Conservation (phyloP, 805 yeast genomes). For the Blastobotrys chiropterorum region DNA sequence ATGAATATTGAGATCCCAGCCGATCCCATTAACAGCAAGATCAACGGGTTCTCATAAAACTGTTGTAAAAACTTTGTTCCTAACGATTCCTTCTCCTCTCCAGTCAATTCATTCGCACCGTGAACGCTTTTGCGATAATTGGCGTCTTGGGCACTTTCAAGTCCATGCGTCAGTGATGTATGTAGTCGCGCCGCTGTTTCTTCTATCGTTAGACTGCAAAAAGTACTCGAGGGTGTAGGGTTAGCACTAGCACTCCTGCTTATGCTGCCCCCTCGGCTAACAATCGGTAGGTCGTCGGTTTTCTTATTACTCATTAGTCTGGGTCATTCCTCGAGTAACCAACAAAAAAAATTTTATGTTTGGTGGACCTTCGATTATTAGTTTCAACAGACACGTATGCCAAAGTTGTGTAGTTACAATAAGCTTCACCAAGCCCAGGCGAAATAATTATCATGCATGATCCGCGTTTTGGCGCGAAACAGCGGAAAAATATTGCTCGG, state of each 20-base stretch:
- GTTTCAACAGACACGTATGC: background rate
- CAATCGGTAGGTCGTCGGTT: background rate
- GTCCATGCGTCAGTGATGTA: constrained; percentile 57
- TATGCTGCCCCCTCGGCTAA: background rate
- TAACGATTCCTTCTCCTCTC: constrained; percentile 71
- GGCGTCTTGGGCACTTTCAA: constrained; percentile 64
- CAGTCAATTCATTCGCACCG: constrained; percentile 73
- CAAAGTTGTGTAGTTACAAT: background rate
- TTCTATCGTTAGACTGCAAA: constrained; percentile 54
- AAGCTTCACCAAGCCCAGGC: background rate
- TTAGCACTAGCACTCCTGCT: background rate
- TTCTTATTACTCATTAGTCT: background rate
- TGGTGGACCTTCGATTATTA: too few species aligned
- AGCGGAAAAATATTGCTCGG: background rate
- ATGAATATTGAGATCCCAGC: constrained; percentile 80
- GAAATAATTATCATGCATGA: background rate
- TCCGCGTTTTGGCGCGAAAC: background rate
- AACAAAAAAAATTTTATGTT: too few species aligned
- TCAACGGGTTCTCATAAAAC: constrained; percentile 87
- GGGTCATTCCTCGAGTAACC: background rate
- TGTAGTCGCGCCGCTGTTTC: constrained; percentile 57
- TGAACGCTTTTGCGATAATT: constrained; percentile 62
- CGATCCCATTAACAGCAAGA: constrained; percentile 80
- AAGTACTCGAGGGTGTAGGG: constrained; percentile 56
- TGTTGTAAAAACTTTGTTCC: constrained; percentile 67